phyloP scores from a whole-genome alignment of 106 monocot genomes.

The Phalaenopsis aphrodite region DNA sequence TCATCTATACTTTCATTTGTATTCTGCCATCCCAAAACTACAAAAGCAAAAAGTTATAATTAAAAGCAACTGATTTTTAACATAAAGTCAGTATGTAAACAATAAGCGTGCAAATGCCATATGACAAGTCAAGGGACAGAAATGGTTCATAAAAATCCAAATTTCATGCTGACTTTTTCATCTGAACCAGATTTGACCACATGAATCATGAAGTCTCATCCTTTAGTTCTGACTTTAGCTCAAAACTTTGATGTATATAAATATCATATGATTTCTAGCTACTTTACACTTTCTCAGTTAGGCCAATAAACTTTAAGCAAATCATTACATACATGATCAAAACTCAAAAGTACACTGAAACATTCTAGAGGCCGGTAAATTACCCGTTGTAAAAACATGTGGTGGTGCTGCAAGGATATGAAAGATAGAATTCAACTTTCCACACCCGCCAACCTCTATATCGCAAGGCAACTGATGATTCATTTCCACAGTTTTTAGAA shows the following conservation, averaged over 20 bases:
- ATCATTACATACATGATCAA: not conserved
- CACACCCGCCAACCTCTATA: slow-evolving; percentile 76
- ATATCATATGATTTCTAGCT: not conserved
- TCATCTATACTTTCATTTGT: slow-evolving; percentile 71
- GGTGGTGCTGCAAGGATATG: slow-evolving; percentile 67
- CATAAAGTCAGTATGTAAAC: not conserved
- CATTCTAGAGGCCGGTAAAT: not conserved
- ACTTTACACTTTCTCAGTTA: not conserved
- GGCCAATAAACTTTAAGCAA: not conserved
- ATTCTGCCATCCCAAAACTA: slow-evolving; percentile 96
- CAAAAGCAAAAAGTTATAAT: slow-evolving; percentile 13
- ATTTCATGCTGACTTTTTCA: not conserved
- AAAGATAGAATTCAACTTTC: slow-evolving; percentile 61
- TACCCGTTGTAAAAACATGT: slow-evolving; percentile 84
- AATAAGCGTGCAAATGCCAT: not conserved
- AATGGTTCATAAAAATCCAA: not conserved
- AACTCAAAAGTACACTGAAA: not conserved
- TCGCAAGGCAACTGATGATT: slow-evolving; percentile 81
- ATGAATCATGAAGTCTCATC: not conserved
- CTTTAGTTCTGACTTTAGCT: not conserved
- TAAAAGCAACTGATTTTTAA: not conserved
- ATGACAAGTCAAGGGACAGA: not conserved
- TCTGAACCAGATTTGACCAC: not conserved
- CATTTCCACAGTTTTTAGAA: slow-evolving; percentile 77
- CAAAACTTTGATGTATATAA: not conserved